Percentiles rank a stretch among this genome's conserved stretches.
These are phyloP conservation scores for Physcomitrium patens DNA, from an alignment of 225 moss, liverwort and hornwort species.

Conservation along the genomic window DNA sequence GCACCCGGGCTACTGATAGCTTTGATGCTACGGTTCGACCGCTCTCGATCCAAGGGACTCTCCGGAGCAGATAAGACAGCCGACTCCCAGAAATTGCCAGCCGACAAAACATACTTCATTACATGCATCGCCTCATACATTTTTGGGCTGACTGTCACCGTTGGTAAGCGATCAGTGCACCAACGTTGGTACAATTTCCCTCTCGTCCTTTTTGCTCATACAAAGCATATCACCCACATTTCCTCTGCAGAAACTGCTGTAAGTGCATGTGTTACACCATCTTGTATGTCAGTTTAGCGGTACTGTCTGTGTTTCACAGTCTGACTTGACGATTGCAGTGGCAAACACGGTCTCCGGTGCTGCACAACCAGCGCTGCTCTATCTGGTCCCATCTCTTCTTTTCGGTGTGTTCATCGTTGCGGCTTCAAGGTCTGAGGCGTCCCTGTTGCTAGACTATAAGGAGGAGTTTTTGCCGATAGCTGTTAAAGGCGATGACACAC, in stretches of 20 bases:
- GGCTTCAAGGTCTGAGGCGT: slow-evolving; percentile 86
- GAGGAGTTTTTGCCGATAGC: slow-evolving; percentile 72
- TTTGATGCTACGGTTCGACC: slow-evolving; percentile 96
- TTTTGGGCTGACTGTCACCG: slow-evolving; percentile 91
- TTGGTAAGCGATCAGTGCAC: slow-evolving; percentile 53
- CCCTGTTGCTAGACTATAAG: slow-evolving; percentile 82
- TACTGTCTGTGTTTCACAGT: background rate
- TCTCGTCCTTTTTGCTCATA: background rate
- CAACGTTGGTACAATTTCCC: background rate
- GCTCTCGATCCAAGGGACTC: slow-evolving; percentile 54
- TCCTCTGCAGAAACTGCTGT: background rate
- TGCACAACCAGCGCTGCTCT: slow-evolving; percentile 93
- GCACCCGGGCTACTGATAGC: slow-evolving; percentile 96
- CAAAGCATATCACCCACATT: background rate
- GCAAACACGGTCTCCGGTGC: slow-evolving; percentile 91
- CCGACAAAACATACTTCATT: slow-evolving; percentile 95
- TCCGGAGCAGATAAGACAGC: slow-evolving; percentile 29
- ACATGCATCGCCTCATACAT: slow-evolving; percentile 94
- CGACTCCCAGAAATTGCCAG: slow-evolving; percentile 29
- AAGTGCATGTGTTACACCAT: background rate
- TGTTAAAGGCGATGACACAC: slow-evolving; percentile 60
- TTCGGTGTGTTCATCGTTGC: slow-evolving; percentile 88
- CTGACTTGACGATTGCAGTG: slow-evolving; percentile 48
- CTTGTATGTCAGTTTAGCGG: background rate
- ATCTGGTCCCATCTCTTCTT: slow-evolving; percentile 88